Base-by-base conservation (phyloP, 805 yeast species). In the Ogataea wickerhamii region DNA sequence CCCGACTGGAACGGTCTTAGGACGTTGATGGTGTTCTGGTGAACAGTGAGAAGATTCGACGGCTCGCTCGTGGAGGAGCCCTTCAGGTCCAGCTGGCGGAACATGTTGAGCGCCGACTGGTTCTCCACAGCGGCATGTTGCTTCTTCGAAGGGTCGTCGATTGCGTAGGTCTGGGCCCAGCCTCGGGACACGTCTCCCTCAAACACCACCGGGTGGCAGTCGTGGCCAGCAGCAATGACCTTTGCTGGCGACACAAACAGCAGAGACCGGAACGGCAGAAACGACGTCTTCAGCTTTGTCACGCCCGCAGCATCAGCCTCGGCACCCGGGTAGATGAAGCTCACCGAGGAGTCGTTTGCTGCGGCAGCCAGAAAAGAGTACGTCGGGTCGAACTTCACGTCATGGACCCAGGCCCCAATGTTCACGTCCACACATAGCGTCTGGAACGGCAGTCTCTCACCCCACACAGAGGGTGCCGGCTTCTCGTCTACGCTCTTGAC, bases 81-180 rank as follows among this genome's bases (percentile, higher is more conserved):
- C 71, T 88, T 93, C 61, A 91, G 74, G 66, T 93, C 99, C 74
- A 93, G 69, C 63, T 91, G 96, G 64, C 87, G 81, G 70, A 93
- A 93, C 89, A 91, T 87, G 67, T 85, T 84, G 61, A 93, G 75
- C 5, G 94, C 94, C 47, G 82, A 76, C 47, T 83, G 85, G 46
- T 85, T 82, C 38, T 76, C 86, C 32, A 70, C 76, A 29, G 70
- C 78, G 35, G 68, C 74, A 29, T 67, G 73, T 14, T 58, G 63
- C 44, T 60, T 54, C n/a, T 40, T 42, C 7, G 50, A 55, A 25
- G 67, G 77, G 50, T 78, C 88, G 58, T 86, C 95, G 41, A 80
- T 69, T 28, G 78, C 74, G 58, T 64, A 70, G 48, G 72, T 66
- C 59, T 60, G 77, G 43, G 58, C 68, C 85, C 68, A 67, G 54